These are phyloP conservation scores for Catunica adiposa DNA, from an alignment of 2,329 filamentous ascomycete species.

Conservation along the genomic window DNA sequence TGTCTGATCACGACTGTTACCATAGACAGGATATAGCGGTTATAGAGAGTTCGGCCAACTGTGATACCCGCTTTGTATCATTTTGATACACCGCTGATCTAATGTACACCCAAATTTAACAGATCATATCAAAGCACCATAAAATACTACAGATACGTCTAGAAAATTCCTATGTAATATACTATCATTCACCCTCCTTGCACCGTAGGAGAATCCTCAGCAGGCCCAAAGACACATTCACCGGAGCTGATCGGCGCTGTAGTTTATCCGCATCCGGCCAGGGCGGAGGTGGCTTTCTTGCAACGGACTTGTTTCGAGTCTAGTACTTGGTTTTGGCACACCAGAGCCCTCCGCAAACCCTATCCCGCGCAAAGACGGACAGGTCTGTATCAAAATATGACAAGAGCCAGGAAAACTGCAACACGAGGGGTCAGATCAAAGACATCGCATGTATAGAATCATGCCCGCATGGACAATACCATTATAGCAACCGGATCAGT, in stretches of 20 bases:
- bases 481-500: background rate
- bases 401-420: too few relatives aligned
- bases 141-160: background rate
- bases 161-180: background rate
- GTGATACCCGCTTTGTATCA: background rate
- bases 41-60: background rate
- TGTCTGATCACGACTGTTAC: background rate
- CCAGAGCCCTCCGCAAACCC: background rate
- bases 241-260: background rate
- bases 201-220: background rate
- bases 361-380: too few relatives aligned
- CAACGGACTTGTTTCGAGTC: background rate
- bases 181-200: background rate
- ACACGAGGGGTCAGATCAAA: too few relatives aligned
- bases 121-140: background rate
- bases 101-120: background rate
- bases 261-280: background rate
- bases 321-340: background rate
- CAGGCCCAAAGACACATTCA: background rate
- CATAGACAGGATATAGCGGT: too few relatives aligned
- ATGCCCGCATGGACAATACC: too few relatives aligned
- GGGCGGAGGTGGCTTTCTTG: background rate
- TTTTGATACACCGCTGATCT: background rate
- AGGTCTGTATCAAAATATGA: too few relatives aligned
- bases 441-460: too few relatives aligned